Conservation (phyloP, 2,329 filamentous ascomycete species). For the Fusarium sp. region DNA sequence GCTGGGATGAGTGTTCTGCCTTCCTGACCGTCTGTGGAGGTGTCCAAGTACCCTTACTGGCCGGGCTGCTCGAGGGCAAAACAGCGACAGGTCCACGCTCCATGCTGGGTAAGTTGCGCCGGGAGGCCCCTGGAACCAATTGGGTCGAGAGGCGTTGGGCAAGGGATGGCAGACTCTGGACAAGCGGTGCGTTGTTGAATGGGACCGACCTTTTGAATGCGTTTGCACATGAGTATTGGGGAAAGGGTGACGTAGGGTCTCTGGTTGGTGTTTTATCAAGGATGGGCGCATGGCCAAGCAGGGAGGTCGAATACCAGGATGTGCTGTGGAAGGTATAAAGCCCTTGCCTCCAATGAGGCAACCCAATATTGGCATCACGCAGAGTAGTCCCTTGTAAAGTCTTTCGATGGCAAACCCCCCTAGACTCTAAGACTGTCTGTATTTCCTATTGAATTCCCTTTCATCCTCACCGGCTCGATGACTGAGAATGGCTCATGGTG, state of each 20-base stretch:
- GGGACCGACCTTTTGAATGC: conserved; percentile 50
- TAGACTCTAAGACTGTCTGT: neutral
- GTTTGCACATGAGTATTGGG: conserved; percentile 48
- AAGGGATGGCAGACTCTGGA: conserved; percentile 53
- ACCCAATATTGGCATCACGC: too few species aligned
- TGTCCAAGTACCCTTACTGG: conserved; percentile 45
- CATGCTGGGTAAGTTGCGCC: conserved; percentile 43
- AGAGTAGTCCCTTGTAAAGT: too few species aligned
- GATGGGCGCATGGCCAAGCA: conserved; percentile 41
- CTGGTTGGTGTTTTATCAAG: conserved; percentile 36
- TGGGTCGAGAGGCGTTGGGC: conserved; percentile 55
- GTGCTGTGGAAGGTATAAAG: neutral
- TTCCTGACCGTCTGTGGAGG: conserved; percentile 57
- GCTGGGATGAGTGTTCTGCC: conserved; percentile 49
- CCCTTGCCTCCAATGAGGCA: neutral
- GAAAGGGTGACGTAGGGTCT: conserved; percentile 22
- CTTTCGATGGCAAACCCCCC: too few species aligned
- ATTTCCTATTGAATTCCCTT: too few species aligned
- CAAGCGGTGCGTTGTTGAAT: conserved; percentile 50
- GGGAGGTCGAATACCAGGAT: conserved; percentile 51
- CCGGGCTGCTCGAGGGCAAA: conserved; percentile 53
- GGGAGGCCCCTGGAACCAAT: conserved; percentile 44
- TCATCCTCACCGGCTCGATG: neutral
- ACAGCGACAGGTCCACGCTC: conserved; percentile 52
- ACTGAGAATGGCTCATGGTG: neutral